A percentile compares a stretch with the other conserved stretches of the same genome.
Conservation (phyloP, 306 rosid genomes). For the Luffa acutangula region DNA sequence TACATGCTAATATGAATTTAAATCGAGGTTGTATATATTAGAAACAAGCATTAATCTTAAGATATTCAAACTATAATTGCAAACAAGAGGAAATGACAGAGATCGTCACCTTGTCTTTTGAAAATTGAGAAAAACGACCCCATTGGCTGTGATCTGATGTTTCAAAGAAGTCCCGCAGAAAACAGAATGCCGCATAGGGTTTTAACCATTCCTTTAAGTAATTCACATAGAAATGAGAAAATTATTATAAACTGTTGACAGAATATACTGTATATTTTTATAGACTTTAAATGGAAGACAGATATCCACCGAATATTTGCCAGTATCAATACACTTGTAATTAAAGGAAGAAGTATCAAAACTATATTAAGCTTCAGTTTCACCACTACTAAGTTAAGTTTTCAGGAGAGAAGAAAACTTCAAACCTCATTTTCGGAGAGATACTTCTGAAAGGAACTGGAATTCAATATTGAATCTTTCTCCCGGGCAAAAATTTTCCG, state of each 20-base stretch:
- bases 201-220: slow-evolving; percentile 80
- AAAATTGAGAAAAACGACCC: slow-evolving; percentile 72
- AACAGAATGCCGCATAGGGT: slow-evolving; percentile 92
- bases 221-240: slow-evolving; percentile 19
- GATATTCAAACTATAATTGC: background rate
- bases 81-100: background rate
- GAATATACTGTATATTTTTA: background rate
- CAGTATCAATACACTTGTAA: background rate
- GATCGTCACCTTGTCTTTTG: slow-evolving; percentile 58
- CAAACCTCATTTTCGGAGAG: slow-evolving; percentile 75
- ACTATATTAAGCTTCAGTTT: background rate
- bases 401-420: slow-evolving; percentile 1
- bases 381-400: background rate
- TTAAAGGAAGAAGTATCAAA: background rate
- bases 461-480: slow-evolving; percentile 59
- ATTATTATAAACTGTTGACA: slow-evolving; percentile 3
- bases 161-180: slow-evolving; percentile 90
- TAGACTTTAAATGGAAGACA: background rate
- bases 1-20: background rate
- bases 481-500: slow-evolving; percentile 64
- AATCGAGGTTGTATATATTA: background rate
- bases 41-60: background rate
- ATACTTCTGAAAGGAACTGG: slow-evolving; percentile 59
- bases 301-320: background rate
- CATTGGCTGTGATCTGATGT: slow-evolving; percentile 90